Evolutionary conservation across 345 rosid species (phyloP), one percentile per base, ranked within the genome.

Genomic region (Pistacia integerrima): DNA sequence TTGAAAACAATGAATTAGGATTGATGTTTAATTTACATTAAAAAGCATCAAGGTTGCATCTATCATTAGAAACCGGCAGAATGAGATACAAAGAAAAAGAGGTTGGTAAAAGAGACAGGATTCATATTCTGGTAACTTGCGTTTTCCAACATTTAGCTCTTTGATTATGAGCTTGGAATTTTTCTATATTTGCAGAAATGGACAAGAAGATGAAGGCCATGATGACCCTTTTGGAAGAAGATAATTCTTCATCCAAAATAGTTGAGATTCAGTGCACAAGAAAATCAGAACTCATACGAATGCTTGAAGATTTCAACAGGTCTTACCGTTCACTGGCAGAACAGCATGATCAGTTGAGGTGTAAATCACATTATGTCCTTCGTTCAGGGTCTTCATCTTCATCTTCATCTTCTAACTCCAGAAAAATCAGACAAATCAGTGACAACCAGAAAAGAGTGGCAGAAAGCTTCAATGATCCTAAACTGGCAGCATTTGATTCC

Each of bases 271-370:
- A 62, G 28, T 49, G 3, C 49, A 75, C 66, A 7, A 59, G 74
- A 61, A 73, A 74, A 52, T 68, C 33, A 59, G 79, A 81, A 69
- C 69, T 85, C 13, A 48, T 78, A 36, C 64, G 48, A 70, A 76
- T 74, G 80, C 79, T 87, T 30, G 86, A 77, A 77, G 86, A 80
- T 56, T 68, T 89, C 51, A 76, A 59, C 60, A 66, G 73, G 54
- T 83, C 85, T 28, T 84, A 81, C 74, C 0, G 44, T 62, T 77
- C 78, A 44, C 75, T 89, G 44, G 90, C 85, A 33, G 78, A 77
- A 63, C 73, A 78, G 61, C 78, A 76, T 67, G 83, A 82, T 22
- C 75, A 78, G 64, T 67, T 83, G 76, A 79, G 74, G 82, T 77
- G 80, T 17, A 59, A 82, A 63, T 79, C 82, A 28, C 36, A 6